phyloP scores from a whole-genome alignment of 2,329 filamentous ascomycete genomes.

The Trichophyton mentagrophytes region DNA sequence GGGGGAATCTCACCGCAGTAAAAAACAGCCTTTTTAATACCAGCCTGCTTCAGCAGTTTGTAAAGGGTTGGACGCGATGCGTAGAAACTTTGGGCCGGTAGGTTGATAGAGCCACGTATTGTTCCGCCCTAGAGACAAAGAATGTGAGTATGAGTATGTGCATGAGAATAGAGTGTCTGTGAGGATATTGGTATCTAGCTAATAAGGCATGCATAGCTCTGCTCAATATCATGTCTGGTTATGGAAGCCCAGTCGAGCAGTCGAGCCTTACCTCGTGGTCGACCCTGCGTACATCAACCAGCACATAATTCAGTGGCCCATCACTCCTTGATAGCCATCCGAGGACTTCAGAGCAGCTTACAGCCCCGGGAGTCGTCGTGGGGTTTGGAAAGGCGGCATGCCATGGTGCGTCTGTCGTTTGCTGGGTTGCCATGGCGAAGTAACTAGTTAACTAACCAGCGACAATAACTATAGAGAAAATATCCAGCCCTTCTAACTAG shows the following conservation, averaged over 20 bases:
- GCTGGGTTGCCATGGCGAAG: neutral
- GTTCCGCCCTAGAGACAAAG: constrained; percentile 43
- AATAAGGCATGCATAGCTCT: too few relatives aligned
- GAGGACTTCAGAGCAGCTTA: constrained; percentile 27
- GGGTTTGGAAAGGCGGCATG: constrained; percentile 31
- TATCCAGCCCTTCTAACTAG: neutral
- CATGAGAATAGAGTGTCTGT: too few relatives aligned
- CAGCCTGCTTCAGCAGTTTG: constrained; percentile 20
- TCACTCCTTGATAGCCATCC: constrained; percentile 23
- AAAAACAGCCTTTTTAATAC: constrained; percentile 26
- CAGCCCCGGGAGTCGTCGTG: constrained; percentile 16
- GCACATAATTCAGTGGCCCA: constrained; percentile 24
- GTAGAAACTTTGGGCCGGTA: constrained; percentile 31
- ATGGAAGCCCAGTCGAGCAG: too few relatives aligned
- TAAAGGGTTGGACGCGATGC: constrained; percentile 26
- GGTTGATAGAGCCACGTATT: constrained; percentile 42
- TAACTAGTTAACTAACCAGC: neutral
- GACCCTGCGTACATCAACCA: constrained; percentile 36
- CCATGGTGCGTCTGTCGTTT: constrained; percentile 23
- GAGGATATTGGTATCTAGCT: too few relatives aligned
- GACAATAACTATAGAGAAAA: neutral
- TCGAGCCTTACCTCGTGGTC: constrained; percentile 32
- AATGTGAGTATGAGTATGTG: neutral
- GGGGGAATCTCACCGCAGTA: constrained; percentile 29
- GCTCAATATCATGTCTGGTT: too few relatives aligned